These are phyloP conservation scores for Melaleuca quinquenervia DNA, from an alignment of 345 rosid genomes.

Conservation along the genomic window DNA sequence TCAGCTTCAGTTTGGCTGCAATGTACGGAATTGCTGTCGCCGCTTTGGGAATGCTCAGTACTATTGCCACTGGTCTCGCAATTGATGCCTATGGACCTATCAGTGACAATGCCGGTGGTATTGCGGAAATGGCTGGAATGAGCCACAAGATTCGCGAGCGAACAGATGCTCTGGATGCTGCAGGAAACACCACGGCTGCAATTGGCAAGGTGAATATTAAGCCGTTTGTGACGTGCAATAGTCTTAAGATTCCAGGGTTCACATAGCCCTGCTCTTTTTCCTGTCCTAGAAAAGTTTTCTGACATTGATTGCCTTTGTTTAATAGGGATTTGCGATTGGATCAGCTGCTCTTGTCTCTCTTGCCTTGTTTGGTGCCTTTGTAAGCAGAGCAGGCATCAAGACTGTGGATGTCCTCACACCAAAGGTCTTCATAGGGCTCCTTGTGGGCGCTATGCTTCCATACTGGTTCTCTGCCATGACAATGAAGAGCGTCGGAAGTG, in stretches of 20 bases:
- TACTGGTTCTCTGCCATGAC: constrained; percentile 75
- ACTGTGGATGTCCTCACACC: constrained; percentile 55
- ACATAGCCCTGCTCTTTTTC: neutral
- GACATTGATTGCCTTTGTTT: neutral
- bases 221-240: neutral
- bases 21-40: constrained; percentile 71
- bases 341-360: constrained; percentile 69
- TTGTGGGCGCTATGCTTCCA: constrained; percentile 72
- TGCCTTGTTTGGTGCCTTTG: constrained; percentile 62
- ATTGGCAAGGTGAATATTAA: constrained; percentile 47
- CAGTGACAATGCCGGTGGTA: constrained; percentile 64
- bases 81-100: constrained; percentile 72
- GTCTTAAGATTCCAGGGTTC: neutral
- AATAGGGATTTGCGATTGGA: constrained; percentile 66
- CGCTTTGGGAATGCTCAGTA: constrained; percentile 67
- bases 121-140: constrained; percentile 68
- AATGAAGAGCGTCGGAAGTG: constrained; percentile 72
- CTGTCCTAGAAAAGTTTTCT: neutral
- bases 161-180: constrained; percentile 61
- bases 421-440: constrained; percentile 52
- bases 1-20: constrained; percentile 62
- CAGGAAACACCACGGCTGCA: constrained; percentile 70
- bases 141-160: constrained; percentile 47
- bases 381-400: constrained; percentile 51
- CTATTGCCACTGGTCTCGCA: constrained; percentile 51